Conservation (phyloP, 31 red algal genomes). For the Pterothamnion heteromorphum region DNA sequence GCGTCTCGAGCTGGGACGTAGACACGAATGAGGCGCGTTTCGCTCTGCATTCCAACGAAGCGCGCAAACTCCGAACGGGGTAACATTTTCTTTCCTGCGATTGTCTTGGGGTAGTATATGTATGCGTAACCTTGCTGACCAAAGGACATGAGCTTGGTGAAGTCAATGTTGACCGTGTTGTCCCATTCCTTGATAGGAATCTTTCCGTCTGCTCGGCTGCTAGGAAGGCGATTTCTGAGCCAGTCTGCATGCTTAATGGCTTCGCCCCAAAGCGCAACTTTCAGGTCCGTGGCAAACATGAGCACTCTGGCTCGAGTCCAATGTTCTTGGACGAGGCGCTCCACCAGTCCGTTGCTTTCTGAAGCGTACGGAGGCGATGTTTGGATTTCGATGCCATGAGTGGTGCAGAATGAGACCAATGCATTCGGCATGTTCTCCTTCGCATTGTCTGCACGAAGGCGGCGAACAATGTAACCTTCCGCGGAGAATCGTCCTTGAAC, state of each 20-base stretch:
- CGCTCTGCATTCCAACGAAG: constrained; percentile 36
- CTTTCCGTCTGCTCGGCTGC: not conserved
- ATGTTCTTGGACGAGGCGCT: constrained; percentile 56
- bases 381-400: not conserved
- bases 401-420: not conserved
- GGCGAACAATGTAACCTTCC: not conserved
- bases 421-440: not conserved
- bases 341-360: constrained; percentile 48
- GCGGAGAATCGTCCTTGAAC: not conserved
- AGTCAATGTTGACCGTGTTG: not conserved
- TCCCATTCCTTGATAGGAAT: constrained; percentile 37
- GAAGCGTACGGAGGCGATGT: constrained; percentile 38
- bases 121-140: not conserved
- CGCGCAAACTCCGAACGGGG: constrained; percentile 24
- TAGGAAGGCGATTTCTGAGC: constrained; percentile 39
- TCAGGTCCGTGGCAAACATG: constrained; percentile 24
- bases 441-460: not conserved
- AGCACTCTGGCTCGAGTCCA: constrained; percentile 49
- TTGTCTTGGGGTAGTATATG: constrained; percentile 21
- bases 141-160: not conserved
- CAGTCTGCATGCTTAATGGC: constrained; percentile 51
- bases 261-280: constrained; percentile 30
- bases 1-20: constrained; percentile 26
- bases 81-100: constrained; percentile 16
- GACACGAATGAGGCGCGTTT: constrained; percentile 2